Conservation (phyloP, 2,329 filamentous ascomycete genomes). For the Aureobasidium melanogenum region DNA sequence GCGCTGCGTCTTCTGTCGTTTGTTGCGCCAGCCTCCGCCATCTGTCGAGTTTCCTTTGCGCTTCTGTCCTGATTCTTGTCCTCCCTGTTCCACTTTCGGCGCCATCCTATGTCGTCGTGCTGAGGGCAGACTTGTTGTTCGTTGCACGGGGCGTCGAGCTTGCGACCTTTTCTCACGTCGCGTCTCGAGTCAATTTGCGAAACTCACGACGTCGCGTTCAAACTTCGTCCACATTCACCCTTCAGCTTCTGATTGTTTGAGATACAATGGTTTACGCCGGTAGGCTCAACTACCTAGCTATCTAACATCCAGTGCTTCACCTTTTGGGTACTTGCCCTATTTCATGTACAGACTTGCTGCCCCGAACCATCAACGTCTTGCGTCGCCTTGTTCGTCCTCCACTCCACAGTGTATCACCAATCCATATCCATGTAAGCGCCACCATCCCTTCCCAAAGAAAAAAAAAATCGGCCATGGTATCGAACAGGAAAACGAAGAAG, state of each 20-base stretch:
- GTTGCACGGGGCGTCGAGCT: not conserved
- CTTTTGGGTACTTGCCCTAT: not conserved
- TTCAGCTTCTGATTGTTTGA: not conserved
- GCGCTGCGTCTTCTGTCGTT: constrained; percentile 16
- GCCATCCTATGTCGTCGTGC: not conserved
- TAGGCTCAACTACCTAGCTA: not conserved
- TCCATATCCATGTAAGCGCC: not conserved
- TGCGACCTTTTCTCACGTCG: constrained; percentile 4
- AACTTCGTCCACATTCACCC: not conserved
- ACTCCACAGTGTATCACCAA: not conserved
- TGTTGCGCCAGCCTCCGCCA: constrained; percentile 6
- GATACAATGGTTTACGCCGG: not conserved
- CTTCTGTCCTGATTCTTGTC: not conserved
- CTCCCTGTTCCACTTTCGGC: not conserved
- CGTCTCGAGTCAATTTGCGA: not conserved
- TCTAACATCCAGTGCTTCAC: constrained; percentile 6
- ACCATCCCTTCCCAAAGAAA: not conserved
- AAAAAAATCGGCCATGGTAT: not conserved
- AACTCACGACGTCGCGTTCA: not conserved
- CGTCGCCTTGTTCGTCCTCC: not conserved
- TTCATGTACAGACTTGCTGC: constrained; percentile 1
- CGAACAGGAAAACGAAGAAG: not conserved
- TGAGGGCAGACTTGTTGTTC: not conserved
- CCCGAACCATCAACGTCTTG: not conserved
- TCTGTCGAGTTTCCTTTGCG: constrained; percentile 1